Percentiles rank a stretch among this genome's conserved stretches.
Evolutionary conservation across 805 yeast species (phyloP).

Genomic region (Komagataella phaffii): DNA sequence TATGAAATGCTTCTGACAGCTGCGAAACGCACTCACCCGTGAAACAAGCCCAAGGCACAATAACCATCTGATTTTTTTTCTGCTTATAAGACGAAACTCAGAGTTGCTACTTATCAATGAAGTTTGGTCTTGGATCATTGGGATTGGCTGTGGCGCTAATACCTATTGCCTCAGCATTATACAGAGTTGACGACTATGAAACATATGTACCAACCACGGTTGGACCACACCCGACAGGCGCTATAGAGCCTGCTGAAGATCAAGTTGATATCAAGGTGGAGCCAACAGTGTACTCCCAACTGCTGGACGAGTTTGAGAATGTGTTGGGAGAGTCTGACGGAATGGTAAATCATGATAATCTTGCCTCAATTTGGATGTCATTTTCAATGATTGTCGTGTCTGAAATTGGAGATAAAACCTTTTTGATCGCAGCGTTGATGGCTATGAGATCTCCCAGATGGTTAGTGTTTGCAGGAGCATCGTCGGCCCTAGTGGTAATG

Average conservation of each 20-base stretch:
- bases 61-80: not conserved
- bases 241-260: not conserved
- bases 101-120: not conserved
- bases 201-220: not conserved
- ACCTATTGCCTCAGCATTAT: not conserved
- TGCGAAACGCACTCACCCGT: not conserved
- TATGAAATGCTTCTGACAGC: not conserved
- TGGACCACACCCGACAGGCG: not conserved
- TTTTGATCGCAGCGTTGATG: slow-evolving; percentile 92
- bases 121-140: not conserved
- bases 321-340: not conserved
- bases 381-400: slow-evolving; percentile 87
- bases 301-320: not conserved
- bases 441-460: slow-evolving; percentile 85
- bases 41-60: not conserved
- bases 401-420: slow-evolving; percentile 96
- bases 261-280: not conserved
- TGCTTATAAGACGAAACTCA: not conserved
- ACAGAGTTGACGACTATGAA: not conserved
- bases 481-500: slow-evolving; percentile 77
- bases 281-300: not conserved
- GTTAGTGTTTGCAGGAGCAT: slow-evolving; percentile 83
- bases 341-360: not conserved
- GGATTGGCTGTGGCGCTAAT: not conserved
- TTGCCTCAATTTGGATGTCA: slow-evolving; percentile 61